Evolutionary conservation across 768 basidiomycete genomes (phyloP), one percentile per base, ranked within the genome.

Genomic region (Tulasnella sp.): DNA sequence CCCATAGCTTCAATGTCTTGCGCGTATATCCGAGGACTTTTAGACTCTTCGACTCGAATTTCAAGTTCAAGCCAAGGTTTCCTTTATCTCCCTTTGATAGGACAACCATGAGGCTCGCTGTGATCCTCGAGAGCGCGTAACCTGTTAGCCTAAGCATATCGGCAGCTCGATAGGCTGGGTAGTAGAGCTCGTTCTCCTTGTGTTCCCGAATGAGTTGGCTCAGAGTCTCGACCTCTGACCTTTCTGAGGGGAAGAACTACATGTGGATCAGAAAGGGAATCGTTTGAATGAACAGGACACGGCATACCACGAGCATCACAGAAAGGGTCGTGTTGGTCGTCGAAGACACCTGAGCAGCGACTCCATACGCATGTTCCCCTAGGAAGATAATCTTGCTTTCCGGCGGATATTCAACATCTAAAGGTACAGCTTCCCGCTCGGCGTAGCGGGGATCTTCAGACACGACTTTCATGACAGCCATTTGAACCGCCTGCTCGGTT

Each of bases 351-450:
- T 92, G 86, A 0, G 93, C 92, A 12, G 94, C 90, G 2, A 88
- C 83, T n/a, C 96, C 96, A 65, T 94, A 99, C 0, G 87, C 90
- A 66, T 90, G 83, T 65, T 88, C 84, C 14, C 94, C 93, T 6
- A 98, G 76, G 80, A 97, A 98, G 71, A 99, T 96, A 27, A 98
- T 86, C 66, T 84, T 88, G 67, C 81, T 86, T 0, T 86, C 88
- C 0, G 80, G 81, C 0, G 93, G 92, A 71, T 89, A 97, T 66
- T 98, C 96, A 52, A 90, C 83, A 0, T 81, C 75, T 29, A 98
- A 70, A 0, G 88, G 82, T 0, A 89, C 85, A 0, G 96, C 79
- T 7, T 79, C 81, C 63, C 80, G 78, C 69, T 97, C 96, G 41
- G 87, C 57, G 67, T 77, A 88, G 27, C 86, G 83, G 25, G 90